phyloP scores from a whole-genome alignment of 2,329 filamentous ascomycete genomes.

The Aplosporella prunicola region DNA sequence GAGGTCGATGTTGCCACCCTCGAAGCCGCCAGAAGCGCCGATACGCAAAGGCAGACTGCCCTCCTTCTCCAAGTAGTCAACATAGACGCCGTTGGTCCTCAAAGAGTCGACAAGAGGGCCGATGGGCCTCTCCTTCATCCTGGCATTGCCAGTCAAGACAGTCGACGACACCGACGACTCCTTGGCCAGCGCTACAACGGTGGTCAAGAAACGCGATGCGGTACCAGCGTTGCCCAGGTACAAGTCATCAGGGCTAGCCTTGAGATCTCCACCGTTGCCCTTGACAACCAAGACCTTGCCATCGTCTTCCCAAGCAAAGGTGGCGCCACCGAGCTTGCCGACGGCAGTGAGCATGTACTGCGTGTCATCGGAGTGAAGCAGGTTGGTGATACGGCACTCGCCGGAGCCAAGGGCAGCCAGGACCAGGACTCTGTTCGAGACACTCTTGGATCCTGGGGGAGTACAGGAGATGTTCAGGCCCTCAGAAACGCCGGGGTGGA shows the following conservation, averaged over 20 bases:
- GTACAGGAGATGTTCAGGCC: constrained; percentile 63
- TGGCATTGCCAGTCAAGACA: constrained; percentile 81
- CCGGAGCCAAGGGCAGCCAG: constrained; percentile 83
- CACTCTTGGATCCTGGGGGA: constrained; percentile 93
- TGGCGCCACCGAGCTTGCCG: constrained; percentile 70
- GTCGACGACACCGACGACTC: constrained; percentile 57
- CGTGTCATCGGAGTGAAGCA: constrained; percentile 93
- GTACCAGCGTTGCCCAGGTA: constrained; percentile 97
- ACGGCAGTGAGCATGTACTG: constrained; percentile 97
- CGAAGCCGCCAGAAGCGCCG: constrained; percentile 48
- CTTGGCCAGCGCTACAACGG: constrained; percentile 74
- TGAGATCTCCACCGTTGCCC: constrained; percentile 78
- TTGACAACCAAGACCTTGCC: constrained; percentile 84
- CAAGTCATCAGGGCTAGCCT: constrained; percentile 64
- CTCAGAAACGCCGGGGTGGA: constrained; percentile 61
- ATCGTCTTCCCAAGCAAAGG: constrained; percentile 87
- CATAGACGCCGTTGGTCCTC: constrained; percentile 71
- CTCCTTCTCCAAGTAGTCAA: constrained; percentile 77
- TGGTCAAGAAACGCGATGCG: constrained; percentile 88
- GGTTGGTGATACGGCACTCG: constrained; percentile 77
- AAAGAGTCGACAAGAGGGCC: constrained; percentile 87
- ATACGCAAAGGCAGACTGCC: constrained; percentile 78
- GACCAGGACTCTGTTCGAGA: constrained; percentile 92
- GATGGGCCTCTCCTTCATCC: constrained; percentile 94
- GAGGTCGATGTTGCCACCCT: constrained; percentile 77